Evolutionary conservation across 2,329 filamentous ascomycete genomes (phyloP).

Genomic region (Mycosphaerella sp.): DNA sequence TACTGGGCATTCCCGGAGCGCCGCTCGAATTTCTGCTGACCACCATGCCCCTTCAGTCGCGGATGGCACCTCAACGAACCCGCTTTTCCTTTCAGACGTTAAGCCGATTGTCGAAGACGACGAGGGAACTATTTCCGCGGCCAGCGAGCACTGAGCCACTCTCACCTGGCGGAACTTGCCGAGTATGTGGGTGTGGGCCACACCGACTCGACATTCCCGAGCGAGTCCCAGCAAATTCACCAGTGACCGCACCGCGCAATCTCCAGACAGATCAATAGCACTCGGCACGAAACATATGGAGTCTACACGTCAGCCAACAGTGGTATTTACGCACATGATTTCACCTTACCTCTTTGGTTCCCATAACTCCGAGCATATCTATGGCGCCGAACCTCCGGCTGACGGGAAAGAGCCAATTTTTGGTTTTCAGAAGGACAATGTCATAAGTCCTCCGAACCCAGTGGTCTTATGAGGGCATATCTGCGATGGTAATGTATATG

Average conservation of each 20-base stretch:
- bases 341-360: no score
- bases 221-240: no score
- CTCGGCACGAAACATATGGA: no score
- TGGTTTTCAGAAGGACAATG: neutral
- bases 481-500: conserved; percentile 23
- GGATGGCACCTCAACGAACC: conserved; percentile 20
- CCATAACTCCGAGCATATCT: neutral
- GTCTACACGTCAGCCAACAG: neutral
- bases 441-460: conserved; percentile 2
- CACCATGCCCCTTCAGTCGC: neutral
- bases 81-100: conserved; percentile 28
- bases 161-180: no score
- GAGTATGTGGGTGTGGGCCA: no score
- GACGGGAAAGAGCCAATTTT: neutral
- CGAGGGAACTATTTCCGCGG: conserved; percentile 32
- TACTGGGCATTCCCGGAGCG: neutral
- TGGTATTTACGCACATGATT: neutral
- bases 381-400: neutral
- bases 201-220: neutral
- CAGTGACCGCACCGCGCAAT: no score
- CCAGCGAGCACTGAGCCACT: conserved; percentile 20
- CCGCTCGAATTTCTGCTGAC: neutral
- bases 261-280: no score
- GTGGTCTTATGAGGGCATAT: neutral
- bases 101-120: conserved; percentile 24